phyloP scores from a whole-genome alignment of 1,284 basidiomycete species.

The Baeospora myosura region DNA sequence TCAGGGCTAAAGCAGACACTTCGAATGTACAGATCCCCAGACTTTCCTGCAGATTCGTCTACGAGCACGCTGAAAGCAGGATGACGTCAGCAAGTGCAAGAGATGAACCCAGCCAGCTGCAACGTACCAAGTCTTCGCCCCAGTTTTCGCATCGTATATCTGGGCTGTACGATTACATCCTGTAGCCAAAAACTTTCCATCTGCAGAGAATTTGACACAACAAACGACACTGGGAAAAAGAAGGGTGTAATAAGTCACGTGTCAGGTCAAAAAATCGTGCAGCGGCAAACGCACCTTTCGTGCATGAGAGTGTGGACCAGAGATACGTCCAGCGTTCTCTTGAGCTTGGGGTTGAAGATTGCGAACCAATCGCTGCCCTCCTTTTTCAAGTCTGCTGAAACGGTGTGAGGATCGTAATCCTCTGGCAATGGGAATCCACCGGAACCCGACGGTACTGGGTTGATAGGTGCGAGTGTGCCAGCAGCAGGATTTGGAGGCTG shows the following conservation, averaged over 20 bases:
- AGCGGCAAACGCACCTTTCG: constrained; percentile 53
- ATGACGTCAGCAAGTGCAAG: not conserved
- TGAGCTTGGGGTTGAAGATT: constrained; percentile 75
- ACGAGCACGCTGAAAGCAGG: constrained; percentile 47
- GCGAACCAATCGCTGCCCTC: constrained; percentile 87
- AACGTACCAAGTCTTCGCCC: constrained; percentile 53
- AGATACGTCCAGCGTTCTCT: constrained; percentile 71
- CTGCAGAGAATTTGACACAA: constrained; percentile 77
- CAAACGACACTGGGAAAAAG: constrained; percentile 68
- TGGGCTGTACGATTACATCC: constrained; percentile 74
- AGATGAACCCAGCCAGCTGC: not conserved
- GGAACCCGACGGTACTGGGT: constrained; percentile 13
- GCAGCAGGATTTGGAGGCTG: constrained; percentile 5
- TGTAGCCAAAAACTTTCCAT: constrained; percentile 72
- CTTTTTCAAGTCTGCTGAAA: constrained; percentile 55
- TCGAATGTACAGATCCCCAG: constrained; percentile 76
- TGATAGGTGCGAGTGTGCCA: constrained; percentile 9
- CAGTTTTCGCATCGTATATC: constrained; percentile 71
- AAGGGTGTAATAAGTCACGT: not conserved
- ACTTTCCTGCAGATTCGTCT: constrained; percentile 59
- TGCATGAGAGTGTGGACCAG: constrained; percentile 79
- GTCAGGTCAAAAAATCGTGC: constrained; percentile 2
- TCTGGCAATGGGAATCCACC: constrained; percentile 37
- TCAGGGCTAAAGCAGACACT: constrained; percentile 83
- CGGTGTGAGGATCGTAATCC: constrained; percentile 38